Evolutionary conservation across 169 alveolate genomes (phyloP).

Genomic region (Plasmodium reichenowi): DNA sequence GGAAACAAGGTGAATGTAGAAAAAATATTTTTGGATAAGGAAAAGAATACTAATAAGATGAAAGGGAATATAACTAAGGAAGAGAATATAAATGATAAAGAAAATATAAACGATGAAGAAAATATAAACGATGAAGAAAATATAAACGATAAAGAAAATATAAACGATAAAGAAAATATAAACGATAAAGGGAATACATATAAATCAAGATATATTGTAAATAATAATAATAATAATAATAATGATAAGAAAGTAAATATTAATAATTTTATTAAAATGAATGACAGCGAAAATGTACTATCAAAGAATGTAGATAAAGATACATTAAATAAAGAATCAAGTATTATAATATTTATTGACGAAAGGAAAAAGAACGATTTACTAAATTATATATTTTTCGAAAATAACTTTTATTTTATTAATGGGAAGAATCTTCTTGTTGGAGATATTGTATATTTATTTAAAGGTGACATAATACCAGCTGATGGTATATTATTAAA

Average conservation of each 20-base stretch:
- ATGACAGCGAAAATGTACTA: no score
- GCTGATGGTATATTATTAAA: conserved; percentile 61
- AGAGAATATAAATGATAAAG: no score
- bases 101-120: no score
- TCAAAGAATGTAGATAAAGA: not conserved
- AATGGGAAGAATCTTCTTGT: conserved; percentile 52
- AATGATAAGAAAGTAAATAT: no score
- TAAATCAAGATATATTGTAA: no score
- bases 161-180: no score
- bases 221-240: no score
- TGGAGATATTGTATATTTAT: conserved; percentile 52
- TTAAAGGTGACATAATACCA: conserved; percentile 54
- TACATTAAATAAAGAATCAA: conserved; percentile 5
- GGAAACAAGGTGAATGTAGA: not conserved
- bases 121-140: no score
- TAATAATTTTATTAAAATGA: no score
- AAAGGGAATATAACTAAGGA: not conserved
- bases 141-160: no score
- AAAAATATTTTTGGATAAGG: conserved; percentile 6
- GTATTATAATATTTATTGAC: not conserved
- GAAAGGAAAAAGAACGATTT: conserved; percentile 10
- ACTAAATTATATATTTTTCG: conserved; percentile 36
- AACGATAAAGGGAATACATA: no score
- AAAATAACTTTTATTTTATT: conserved; percentile 38
- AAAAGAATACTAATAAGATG: not conserved